Evolutionary conservation across 768 basidiomycete genomes (phyloP), one percentile per base, ranked within the genome.

Genomic region (Kwoniella europaea): DNA sequence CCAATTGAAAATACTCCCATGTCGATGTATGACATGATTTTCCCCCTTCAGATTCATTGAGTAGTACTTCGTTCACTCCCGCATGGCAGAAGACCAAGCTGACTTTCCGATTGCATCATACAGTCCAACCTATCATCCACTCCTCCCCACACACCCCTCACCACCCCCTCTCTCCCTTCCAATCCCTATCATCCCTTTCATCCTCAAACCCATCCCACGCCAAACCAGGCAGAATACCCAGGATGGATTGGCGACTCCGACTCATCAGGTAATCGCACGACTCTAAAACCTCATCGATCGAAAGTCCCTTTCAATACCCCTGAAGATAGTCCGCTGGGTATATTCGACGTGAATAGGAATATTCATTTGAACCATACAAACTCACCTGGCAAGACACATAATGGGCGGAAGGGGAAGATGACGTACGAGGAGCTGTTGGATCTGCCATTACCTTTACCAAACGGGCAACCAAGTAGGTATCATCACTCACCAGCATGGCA

Each of bases 391-490:
- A n/a, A n/a, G n/a, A n/a, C n/a, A n/a, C n/a, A n/a, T n/a, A n/a
- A n/a, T n/a, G n/a, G n/a, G n/a, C n/a, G n/a, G n/a, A n/a, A 44
- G 27, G 42, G 0, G 52, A 67, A 67, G 53, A 58, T 29, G 29
- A 68, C 57, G 16, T 68, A 52, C 13, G 58, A 68, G 18, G 50
- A 59, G 6, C 35, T 68, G 18, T 46, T 68, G 24, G 41, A 68
- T 61, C 22, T 52, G 22, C 67, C 67, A 10, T 41, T 68, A 41
- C 67, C 67, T 68, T 41, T 29, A 16, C 67, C 67, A 3, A 68
- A 68, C 16, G 67, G 59, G 2, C 22, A 68, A 24, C 67, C 67
- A 18, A 68, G 67, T 53, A 42, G 67, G 24, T 68, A 68, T 54
- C 2, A 20, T 4, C 54, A 16, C 18, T 16, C 41, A 6, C 35